Conservation (phyloP, 768 basidiomycete genomes). For the Suillus placidus region DNA sequence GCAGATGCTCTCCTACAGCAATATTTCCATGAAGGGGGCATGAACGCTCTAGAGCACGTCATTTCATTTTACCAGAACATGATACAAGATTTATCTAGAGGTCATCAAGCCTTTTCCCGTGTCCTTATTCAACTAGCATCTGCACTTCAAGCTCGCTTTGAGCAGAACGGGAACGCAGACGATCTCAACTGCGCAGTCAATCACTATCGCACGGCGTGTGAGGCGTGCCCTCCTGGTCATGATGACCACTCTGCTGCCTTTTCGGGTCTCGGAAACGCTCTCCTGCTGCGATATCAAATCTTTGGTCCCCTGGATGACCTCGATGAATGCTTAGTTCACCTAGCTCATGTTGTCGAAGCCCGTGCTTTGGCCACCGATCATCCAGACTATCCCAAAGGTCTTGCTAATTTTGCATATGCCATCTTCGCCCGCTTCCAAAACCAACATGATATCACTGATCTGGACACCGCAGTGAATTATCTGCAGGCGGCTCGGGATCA, state of each 20-base stretch:
- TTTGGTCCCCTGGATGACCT: conserved; percentile 15
- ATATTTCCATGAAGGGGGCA: conserved; percentile 15
- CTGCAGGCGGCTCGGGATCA: conserved; percentile 15
- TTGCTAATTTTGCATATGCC: conserved; percentile 15
- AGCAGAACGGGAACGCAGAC: not conserved
- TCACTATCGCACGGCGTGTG: conserved; percentile 16
- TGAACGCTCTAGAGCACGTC: conserved; percentile 11
- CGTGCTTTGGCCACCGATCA: conserved; percentile 12
- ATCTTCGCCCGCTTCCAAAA: conserved; percentile 23
- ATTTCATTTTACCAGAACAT: conserved; percentile 21
- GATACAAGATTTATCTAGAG: conserved; percentile 14
- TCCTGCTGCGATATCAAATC: conserved; percentile 18
- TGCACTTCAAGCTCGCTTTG: conserved; percentile 25
- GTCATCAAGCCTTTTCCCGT: conserved; percentile 15
- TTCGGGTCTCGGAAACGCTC: conserved; percentile 21
- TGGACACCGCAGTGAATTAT: conserved; percentile 22
- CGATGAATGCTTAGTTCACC: conserved; percentile 27
- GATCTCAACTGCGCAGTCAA: conserved; percentile 32
- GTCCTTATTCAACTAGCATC: conserved; percentile 18
- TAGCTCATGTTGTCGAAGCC: conserved; percentile 22
- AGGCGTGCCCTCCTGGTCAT: conserved; percentile 14
- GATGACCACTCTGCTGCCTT: conserved; percentile 13
- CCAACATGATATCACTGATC: conserved; percentile 13
- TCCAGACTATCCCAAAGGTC: conserved; percentile 7
- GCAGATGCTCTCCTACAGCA: conserved; percentile 20